Base-by-base conservation (phyloP, 2,329 filamentous ascomycete genomes). In the Lojkania enalia region DNA sequence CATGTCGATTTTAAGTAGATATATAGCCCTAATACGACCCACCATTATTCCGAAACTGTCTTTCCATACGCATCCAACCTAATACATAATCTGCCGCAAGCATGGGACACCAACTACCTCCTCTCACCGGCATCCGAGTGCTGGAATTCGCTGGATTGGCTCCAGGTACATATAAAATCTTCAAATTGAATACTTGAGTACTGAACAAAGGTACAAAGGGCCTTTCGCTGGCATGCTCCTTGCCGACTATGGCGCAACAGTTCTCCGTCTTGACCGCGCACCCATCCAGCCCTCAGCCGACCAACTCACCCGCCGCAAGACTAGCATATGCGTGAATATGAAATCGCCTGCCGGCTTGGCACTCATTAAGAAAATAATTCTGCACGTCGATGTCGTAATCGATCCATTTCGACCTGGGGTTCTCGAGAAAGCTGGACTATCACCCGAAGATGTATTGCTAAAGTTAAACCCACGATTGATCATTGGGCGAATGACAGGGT, bases 331-430 rank as follows among this genome's bases (percentile, higher is more conserved):
- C 29, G 77, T 96, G 2, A 82, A 96, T 71, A 79, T 96, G 40
- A 95, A 94, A 64, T 79, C 81, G 0, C 55, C 79, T 0, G 57
- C 70, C 1, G 90, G 88, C 5, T 66, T 84, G 11, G 76, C 77
- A 1, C 74, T 96, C 5, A 70, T 96, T 41, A 84, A 83, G 49
- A 74, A 77, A 2, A 77, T 96, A 1, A 72, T 86, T 25, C 70
- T 74, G 13, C 66, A 74, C 13, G 78, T 83, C 44, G 92, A 97
- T 70, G 77, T 96, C 25, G 70, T 97, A 20, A 94, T 97, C 67
- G 94, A 97, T 68, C 92, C 94, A 0, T 97, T 90, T 75, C 87
- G 92, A 0, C 92, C 92, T 0, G 90, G 90, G 25, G 89, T 96
- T 1, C 80, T 97, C 2, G 92, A 97, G 72, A 87, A 86, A 39